Conservation (phyloP, 2,329 filamentous ascomycete species). For the Cryoendolithus antarcticus region DNA sequence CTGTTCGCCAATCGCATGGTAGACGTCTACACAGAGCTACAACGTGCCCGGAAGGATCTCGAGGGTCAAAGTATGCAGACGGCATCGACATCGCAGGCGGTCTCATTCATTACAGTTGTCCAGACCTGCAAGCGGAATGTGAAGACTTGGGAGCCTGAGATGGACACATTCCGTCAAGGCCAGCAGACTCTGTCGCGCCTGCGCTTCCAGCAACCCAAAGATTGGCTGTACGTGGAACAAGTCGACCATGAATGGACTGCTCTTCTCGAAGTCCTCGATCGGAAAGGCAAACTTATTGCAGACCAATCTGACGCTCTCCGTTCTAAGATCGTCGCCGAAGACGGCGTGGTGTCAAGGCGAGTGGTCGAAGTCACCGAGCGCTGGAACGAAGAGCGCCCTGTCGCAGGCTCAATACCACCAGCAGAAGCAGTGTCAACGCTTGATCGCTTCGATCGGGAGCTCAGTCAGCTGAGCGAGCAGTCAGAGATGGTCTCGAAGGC, state of each 20-base stretch:
- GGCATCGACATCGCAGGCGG: slow-evolving; percentile 89
- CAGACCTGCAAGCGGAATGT: slow-evolving; percentile 93
- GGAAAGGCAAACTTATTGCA: slow-evolving; percentile 89
- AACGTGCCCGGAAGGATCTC: slow-evolving; percentile 78
- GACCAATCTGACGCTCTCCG: slow-evolving; percentile 92
- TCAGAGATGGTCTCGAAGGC: slow-evolving; percentile 90
- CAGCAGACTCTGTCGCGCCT: slow-evolving; percentile 85
- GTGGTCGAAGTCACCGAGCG: slow-evolving; percentile 72
- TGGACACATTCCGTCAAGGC: slow-evolving; percentile 90
- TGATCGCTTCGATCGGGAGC: slow-evolving; percentile 67
- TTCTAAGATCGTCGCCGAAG: slow-evolving; percentile 89
- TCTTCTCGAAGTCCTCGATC: slow-evolving; percentile 77
- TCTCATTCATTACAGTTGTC: slow-evolving; percentile 96
- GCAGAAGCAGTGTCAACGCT: slow-evolving; percentile 77
- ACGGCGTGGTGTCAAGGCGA: slow-evolving; percentile 79
- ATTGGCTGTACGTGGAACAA: slow-evolving; percentile 94
- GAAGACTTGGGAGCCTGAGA: slow-evolving; percentile 86
- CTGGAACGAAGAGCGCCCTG: slow-evolving; percentile 95
- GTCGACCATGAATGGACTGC: slow-evolving; percentile 94
- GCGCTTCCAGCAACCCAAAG: slow-evolving; percentile 81
- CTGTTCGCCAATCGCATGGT: slow-evolving; percentile 83
- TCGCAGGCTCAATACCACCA: slow-evolving; percentile 85
- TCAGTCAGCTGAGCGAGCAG: slow-evolving; percentile 75
- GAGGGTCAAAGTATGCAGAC: slow-evolving; percentile 88
- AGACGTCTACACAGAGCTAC: slow-evolving; percentile 83